phyloP scores from a whole-genome alignment of 495 filamentous ascomycete species.

The Trichocladium uniseriatum region DNA sequence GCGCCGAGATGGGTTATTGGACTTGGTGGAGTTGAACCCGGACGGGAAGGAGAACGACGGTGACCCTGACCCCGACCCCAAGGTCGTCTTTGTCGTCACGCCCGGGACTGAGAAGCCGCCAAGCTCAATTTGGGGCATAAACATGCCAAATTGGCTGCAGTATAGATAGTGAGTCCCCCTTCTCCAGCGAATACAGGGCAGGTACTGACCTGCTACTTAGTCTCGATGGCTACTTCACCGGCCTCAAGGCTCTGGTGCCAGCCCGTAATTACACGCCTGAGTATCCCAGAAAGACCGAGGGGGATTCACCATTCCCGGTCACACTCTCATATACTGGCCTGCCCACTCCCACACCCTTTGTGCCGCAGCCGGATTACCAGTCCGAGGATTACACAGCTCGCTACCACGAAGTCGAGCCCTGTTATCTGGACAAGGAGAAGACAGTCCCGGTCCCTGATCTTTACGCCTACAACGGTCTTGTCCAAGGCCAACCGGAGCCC shows the following conservation, averaged over 20 bases:
- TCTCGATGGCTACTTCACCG: constrained; percentile 71
- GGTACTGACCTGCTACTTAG: constrained; percentile 18
- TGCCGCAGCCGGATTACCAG: constrained; percentile 59
- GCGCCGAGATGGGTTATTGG: constrained; percentile 21
- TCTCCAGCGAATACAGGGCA: background rate
- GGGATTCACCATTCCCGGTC: constrained; percentile 21
- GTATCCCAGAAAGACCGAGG: constrained; percentile 49
- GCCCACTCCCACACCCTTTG: constrained; percentile 50
- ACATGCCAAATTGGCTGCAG: constrained; percentile 31
- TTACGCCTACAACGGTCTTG: constrained; percentile 61
- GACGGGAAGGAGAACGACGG: background rate
- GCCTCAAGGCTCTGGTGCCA: constrained; percentile 59
- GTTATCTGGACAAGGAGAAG: constrained; percentile 61
- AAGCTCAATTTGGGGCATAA: constrained; percentile 6
- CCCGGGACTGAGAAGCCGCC: background rate
- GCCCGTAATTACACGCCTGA: constrained; percentile 58
- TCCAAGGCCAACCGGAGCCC: constrained; percentile 70
- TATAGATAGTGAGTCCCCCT: constrained; percentile 33
- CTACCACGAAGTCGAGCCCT: constrained; percentile 57
- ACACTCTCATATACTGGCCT: constrained; percentile 28
- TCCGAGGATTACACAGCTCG: constrained; percentile 49
- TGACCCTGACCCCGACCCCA: background rate
- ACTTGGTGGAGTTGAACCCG: constrained; percentile 16
- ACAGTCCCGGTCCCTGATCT: constrained; percentile 53
- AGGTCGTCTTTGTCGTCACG: background rate